Evolutionary conservation across 306 rosid genomes (phyloP).

Genomic region (Dryas drummondii): DNA sequence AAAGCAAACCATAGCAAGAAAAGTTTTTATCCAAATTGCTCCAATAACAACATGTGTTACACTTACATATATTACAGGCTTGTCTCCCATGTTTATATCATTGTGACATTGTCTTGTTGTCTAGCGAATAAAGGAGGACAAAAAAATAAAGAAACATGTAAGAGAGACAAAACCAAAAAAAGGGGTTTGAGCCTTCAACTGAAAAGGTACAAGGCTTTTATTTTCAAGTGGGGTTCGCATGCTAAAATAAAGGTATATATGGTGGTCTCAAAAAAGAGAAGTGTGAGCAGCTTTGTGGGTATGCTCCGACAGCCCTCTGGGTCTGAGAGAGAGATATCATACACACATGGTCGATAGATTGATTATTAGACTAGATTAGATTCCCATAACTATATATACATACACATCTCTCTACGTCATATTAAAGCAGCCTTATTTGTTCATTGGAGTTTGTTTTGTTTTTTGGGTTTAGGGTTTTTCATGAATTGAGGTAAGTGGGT

Average conservation of each 20-base stretch:
- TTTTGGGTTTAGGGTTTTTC: too few relatives aligned
- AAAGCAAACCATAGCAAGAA: too few relatives aligned
- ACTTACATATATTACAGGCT: too few relatives aligned
- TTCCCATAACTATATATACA: too few relatives aligned
- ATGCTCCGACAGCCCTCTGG: slow-evolving; percentile 9
- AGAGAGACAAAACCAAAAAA: not conserved
- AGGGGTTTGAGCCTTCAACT: slow-evolving; percentile 7
- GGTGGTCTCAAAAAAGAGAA: not conserved
- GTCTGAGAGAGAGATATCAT: not conserved
- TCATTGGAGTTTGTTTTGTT: too few relatives aligned
- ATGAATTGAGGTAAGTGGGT: too few relatives aligned
- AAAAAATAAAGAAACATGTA: not conserved
- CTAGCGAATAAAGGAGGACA: slow-evolving; percentile 5
- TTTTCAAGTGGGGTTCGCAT: slow-evolving; percentile 25
- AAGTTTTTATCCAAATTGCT: too few relatives aligned
- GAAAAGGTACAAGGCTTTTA: slow-evolving; percentile 17
- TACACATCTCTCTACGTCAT: too few relatives aligned
- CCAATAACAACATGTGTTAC: too few relatives aligned
- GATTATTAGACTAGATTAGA: too few relatives aligned
- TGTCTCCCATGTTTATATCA: slow-evolving; percentile 6
- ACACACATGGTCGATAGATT: too few relatives aligned
- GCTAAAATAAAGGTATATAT: slow-evolving; percentile 3
- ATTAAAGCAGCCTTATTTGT: too few relatives aligned
- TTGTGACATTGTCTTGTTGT: not conserved
- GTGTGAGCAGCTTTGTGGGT: not conserved